These are phyloP conservation scores for Puccinia sorghi DNA, from an alignment of 1,284 basidiomycete species.

Conservation along the genomic window DNA sequence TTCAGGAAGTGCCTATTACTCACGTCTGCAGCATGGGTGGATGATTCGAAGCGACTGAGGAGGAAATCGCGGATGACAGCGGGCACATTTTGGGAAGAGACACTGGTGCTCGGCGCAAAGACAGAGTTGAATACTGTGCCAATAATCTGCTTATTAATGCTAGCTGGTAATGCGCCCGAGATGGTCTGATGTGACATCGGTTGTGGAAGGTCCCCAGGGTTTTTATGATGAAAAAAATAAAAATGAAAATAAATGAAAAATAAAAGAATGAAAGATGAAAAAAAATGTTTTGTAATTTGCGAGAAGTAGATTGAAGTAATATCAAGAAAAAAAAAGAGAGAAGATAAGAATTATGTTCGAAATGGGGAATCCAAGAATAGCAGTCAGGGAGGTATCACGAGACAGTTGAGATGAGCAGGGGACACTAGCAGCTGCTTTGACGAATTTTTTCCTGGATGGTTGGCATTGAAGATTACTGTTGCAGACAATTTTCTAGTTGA, in stretches of 20 bases:
- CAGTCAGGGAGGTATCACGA: too few relatives aligned
- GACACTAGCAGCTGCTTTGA: not conserved
- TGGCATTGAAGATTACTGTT: not conserved
- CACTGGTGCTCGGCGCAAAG: not conserved
- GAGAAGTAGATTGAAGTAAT: not conserved
- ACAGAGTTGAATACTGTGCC: not conserved
- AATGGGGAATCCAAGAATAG: too few relatives aligned
- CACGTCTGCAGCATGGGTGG: constrained; percentile 3
- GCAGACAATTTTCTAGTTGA: not conserved
- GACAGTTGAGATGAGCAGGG: too few relatives aligned
- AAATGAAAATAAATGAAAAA: not conserved
- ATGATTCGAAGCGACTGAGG: not conserved
- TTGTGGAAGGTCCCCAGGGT: not conserved
- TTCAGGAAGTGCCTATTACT: not conserved
- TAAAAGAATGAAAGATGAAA: not conserved
- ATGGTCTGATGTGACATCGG: not conserved
- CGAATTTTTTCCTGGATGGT: not conserved
- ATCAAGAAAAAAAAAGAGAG: not conserved
- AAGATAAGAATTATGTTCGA: not conserved
- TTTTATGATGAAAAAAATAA: not conserved
- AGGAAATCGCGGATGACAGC: not conserved
- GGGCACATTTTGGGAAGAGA: not conserved
- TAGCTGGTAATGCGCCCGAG: not conserved
- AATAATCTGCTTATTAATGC: not conserved
- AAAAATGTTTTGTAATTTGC: too few relatives aligned